Percentiles rank a stretch among this genome's conserved stretches.
Conservation (phyloP, 768 basidiomycete species). For the Phanerodontia chrysosporium region DNA sequence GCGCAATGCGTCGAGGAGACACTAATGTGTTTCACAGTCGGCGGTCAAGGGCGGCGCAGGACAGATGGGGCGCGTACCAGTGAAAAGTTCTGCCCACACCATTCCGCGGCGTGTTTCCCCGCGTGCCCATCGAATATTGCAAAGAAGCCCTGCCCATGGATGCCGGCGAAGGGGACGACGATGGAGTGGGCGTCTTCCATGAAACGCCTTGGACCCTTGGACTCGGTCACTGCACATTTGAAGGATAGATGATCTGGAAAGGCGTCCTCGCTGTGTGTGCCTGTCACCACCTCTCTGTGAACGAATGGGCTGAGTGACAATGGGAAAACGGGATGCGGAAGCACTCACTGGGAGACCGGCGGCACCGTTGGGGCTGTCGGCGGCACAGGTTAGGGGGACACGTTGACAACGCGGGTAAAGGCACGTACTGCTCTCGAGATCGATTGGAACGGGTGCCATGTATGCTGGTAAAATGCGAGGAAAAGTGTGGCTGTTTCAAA, state of each 20-base stretch:
- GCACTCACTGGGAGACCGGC: slow-evolving; percentile 7
- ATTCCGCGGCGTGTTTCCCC: slow-evolving; percentile 97
- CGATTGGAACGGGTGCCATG: slow-evolving; percentile 11
- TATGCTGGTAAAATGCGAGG: background rate
- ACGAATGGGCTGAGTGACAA: background rate
- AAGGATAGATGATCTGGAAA: slow-evolving; percentile 25
- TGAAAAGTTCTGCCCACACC: slow-evolving; percentile 97
- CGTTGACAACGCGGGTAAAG: background rate
- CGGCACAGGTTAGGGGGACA: background rate
- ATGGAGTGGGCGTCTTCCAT: slow-evolving; percentile 99
- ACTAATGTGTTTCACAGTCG: slow-evolving; percentile 29
- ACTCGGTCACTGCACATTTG: slow-evolving; percentile 63
- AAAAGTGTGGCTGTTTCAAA: background rate
- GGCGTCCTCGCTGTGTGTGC: slow-evolving; percentile 5
- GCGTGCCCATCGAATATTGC: slow-evolving; percentile 99
- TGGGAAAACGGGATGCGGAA: background rate
- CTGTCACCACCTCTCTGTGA: slow-evolving; percentile 4
- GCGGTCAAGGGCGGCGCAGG: background rate
- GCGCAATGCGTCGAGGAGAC: slow-evolving; percentile 67
- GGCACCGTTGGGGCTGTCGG: slow-evolving; percentile 4
- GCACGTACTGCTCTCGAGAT: slow-evolving; percentile 8
- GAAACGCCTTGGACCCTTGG: slow-evolving; percentile 83
- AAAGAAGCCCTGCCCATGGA: slow-evolving; percentile 96
- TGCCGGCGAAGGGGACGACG: slow-evolving; percentile 86
- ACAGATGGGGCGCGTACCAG: slow-evolving; percentile 46